These are phyloP conservation scores for Forsythia viridissima DNA, from an alignment of 257 asterid species.

Conservation along the genomic window DNA sequence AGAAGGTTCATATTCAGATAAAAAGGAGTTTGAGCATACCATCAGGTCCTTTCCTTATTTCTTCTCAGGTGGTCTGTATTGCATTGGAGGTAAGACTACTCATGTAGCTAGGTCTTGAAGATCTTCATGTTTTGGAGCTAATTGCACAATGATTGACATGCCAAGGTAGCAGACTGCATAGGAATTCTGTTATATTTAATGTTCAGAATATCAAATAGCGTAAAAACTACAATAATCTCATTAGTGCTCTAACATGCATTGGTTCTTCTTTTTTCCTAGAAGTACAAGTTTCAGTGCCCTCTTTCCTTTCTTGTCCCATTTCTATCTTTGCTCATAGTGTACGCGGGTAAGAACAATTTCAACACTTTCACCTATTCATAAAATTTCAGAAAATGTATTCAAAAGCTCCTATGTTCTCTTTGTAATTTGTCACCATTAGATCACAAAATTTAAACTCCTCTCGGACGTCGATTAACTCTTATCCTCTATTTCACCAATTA, in stretches of 20 bases:
- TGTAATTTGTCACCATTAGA: too few relatives aligned
- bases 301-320: not conserved
- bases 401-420: too few relatives aligned
- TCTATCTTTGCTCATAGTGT: not conserved
- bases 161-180: conserved; percentile 86
- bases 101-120: conserved; percentile 51
- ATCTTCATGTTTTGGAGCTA: conserved; percentile 56
- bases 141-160: conserved; percentile 55
- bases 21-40: conserved; percentile 13
- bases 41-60: conserved; percentile 26
- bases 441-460: too few relatives aligned
- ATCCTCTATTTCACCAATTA: too few relatives aligned
- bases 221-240: conserved; percentile 22
- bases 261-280: not conserved
- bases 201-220: conserved; percentile 27
- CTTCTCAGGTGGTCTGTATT: conserved; percentile 60
- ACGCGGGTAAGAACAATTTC: not conserved
- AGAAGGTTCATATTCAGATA: conserved; percentile 15
- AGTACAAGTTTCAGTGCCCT: conserved; percentile 1
- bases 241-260: conserved; percentile 13
- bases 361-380: too few relatives aligned
- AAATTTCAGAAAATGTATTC: too few relatives aligned
- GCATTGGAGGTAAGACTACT: conserved; percentile 55
- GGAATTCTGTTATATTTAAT: conserved; percentile 57
- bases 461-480: too few relatives aligned